Evolutionary conservation across 2,329 filamentous ascomycete genomes (phyloP), one percentile per base, ranked within the genome.

Genomic region (Hypoxylon sp.): DNA sequence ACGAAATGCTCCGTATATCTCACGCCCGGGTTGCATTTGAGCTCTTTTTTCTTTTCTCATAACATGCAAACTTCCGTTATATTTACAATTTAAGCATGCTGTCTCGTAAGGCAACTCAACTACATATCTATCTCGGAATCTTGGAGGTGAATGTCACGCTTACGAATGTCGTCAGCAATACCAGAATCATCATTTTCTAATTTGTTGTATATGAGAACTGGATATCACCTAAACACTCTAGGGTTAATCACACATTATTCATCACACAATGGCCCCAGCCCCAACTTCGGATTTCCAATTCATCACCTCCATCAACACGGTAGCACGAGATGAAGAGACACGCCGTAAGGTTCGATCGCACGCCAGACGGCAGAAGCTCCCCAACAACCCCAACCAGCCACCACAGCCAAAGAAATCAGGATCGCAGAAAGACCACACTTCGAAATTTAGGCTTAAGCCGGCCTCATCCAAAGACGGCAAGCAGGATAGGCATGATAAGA

Each of bases 261-360:
- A 51, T 17, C 37, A 52, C 68, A 47, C 63, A 48, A 70, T 71
- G 70, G 61, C 46, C 33, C 26, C 68, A 22, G 56, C 26, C 17
- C 35, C 47, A 22, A 44, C 47, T n/a, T 74, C 75, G 11, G 73
- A 67, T 11, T 79, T 79, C 44, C 77, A 79, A 60, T 79, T 79
- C 72, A 79, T 79, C 35, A 79, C 77, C 29, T 79, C 77, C 22
- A 78, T 79, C 67, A 79, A 78, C 63, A 79, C 77, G 11, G 77
- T 79, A 52, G 70, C 73, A 46, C 77, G 77, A 52, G 76, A 78
- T 70, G 77, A 78, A n/a, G 77, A 79, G 64, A 79, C 77, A 24
- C 76, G 77, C 44, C 76, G 77, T n/a, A 76, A 72, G 55, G 77
- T 79, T 46, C 76, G 77, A 17, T 79, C 77, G 26, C 77, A 79